These are phyloP conservation scores for Sonneratia alba DNA, from an alignment of 345 rosid species.

Conservation along the genomic window DNA sequence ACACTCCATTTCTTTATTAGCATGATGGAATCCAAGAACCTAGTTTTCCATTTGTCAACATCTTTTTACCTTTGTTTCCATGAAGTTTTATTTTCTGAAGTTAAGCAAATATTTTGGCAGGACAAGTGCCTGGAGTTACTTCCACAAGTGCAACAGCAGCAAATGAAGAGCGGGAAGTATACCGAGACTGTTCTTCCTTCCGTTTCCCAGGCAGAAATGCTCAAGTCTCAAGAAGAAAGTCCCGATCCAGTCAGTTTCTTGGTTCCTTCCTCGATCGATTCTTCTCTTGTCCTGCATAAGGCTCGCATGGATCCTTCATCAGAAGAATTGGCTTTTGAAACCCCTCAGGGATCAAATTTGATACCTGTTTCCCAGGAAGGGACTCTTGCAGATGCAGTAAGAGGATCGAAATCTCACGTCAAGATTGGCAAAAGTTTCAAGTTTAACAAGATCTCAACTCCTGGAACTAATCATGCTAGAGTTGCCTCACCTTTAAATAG, in stretches of 20 bases:
- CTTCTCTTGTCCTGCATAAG: slow-evolving; percentile 27
- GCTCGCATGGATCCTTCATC: slow-evolving; percentile 12
- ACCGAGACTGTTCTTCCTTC: slow-evolving; percentile 23
- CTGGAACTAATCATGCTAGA: slow-evolving; percentile 13
- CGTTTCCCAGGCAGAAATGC: slow-evolving; percentile 34
- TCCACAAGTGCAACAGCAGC: slow-evolving; percentile 63
- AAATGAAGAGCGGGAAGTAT: slow-evolving; percentile 40
- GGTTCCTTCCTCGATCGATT: slow-evolving; percentile 23
- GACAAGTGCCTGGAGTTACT: slow-evolving; percentile 52
- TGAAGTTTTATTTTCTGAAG: slow-evolving; percentile 6
- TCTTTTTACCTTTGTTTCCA: background rate
- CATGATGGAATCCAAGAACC: background rate
- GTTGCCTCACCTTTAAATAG: slow-evolving; percentile 35
- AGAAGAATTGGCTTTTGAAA: slow-evolving; percentile 31
- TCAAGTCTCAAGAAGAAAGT: slow-evolving; percentile 22
- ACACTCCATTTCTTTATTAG: background rate
- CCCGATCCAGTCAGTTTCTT: slow-evolving; percentile 25
- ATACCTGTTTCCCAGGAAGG: slow-evolving; percentile 35
- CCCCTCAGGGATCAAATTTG: slow-evolving; percentile 24
- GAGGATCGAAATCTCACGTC: slow-evolving; percentile 27
- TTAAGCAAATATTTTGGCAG: slow-evolving; percentile 29
- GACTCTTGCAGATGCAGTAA: slow-evolving; percentile 31
- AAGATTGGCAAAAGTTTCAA: slow-evolving; percentile 28
- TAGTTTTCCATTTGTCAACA: background rate
- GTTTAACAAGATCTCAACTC: slow-evolving; percentile 32